A percentile compares a stretch with the other conserved stretches of the same genome.
Conservation (phyloP, 176 grass and related monocot species). For the Tillandsia fasciculata region DNA sequence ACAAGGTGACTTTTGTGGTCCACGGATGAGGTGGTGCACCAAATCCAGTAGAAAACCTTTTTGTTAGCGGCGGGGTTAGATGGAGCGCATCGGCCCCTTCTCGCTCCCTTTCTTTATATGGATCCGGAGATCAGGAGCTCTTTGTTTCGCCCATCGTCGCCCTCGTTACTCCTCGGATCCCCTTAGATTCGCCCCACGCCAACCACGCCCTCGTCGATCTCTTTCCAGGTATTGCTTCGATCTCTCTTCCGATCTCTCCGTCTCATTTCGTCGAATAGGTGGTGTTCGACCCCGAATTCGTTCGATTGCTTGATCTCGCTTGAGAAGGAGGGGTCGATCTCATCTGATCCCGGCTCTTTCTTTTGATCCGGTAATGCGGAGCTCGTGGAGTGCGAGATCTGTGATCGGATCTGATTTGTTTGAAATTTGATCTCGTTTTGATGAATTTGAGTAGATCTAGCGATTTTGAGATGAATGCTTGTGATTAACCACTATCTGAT, state of each 20-base stretch:
- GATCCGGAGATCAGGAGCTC: too few relatives aligned
- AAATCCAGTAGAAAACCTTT: too few relatives aligned
- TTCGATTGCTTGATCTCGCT: not conserved
- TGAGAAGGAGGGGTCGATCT: not conserved
- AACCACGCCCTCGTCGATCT: too few relatives aligned
- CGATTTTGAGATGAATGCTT: not conserved
- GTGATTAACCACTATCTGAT: not conserved
- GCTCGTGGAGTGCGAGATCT: not conserved
- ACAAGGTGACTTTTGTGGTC: too few relatives aligned
- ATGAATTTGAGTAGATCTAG: not conserved
- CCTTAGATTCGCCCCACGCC: too few relatives aligned
- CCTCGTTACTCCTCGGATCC: too few relatives aligned
- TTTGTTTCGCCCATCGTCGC: too few relatives aligned
- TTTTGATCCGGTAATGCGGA: not conserved
- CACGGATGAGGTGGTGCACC: too few relatives aligned
- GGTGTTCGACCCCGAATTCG: not conserved
- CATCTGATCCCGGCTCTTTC: not conserved
- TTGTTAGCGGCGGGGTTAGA: too few relatives aligned
- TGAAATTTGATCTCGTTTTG: not conserved
- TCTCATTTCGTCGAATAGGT: not conserved
- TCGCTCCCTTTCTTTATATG: too few relatives aligned
- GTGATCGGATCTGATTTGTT: constrained; percentile 1
- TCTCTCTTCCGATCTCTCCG: not conserved
- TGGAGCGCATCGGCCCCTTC: too few relatives aligned
- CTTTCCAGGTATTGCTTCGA: too few relatives aligned